Evolutionary conservation across 2,329 filamentous ascomycete genomes (phyloP), one percentile per base, ranked within the genome.

Genomic region (Ceratocystis alfenasii): DNA sequence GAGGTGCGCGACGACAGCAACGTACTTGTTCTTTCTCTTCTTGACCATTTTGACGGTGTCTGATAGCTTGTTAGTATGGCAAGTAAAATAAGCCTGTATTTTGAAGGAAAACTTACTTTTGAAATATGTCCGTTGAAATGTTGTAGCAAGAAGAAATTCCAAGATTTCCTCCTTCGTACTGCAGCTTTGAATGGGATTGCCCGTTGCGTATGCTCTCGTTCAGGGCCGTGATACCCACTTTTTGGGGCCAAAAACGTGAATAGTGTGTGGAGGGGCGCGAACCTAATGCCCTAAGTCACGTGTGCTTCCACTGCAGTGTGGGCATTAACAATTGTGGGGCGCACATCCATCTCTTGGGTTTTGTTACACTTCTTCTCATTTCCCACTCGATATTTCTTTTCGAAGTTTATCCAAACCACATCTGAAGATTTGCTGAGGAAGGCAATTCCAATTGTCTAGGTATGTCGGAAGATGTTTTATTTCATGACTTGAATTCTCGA

Each of bases 11-110:
- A 20, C 28, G 45, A 20, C n/a, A 33, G 65, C 69, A 63, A 75
- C 80, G 74, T 79, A 83, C 81, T 86, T 86, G 78, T 82, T 83
- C 78, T 84, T 84, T 82, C 84, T 84, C 82, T 87, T 87, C 83
- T 87, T 87, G 76, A 85, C 83, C 84, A 87, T 86, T 73, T 78
- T 86, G 78, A 74, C 82, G 79, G 80, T 83, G 75, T 80, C 78
- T 81, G 74, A 72, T 73, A 71, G 36, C 70, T 72, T 71, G 75
- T 74, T 75, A 72, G 69, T 69, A 65, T 50, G 64, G 70, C 64
- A 66, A 69, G 70, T 65, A 67, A 68, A 69, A 68, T 68, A 69
- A 64, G 68, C 69, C 62, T 69, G 71, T 41, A 60, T 48, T 20
- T 50, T 25, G 12, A 10, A 12, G 36, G 53, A 45, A 30, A 22